phyloP scores from a whole-genome alignment of 257 asterid genomes.

The Solanum habrochaites region DNA sequence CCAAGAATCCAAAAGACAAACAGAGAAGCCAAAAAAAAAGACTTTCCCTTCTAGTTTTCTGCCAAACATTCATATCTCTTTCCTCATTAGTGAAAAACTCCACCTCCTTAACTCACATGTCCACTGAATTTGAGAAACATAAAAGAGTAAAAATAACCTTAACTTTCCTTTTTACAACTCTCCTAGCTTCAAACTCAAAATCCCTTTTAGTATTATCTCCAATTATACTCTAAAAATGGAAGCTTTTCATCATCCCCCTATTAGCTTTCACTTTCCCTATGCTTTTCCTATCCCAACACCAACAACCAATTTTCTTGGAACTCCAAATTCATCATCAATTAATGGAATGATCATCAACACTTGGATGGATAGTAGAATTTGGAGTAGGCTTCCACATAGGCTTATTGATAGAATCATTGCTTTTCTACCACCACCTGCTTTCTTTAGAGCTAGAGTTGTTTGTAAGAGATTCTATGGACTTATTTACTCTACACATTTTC shows the following conservation, averaged over 20 bases:
- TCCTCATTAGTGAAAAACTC: not conserved
- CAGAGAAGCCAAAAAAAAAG: conserved; percentile 2
- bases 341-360: not conserved
- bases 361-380: conserved; percentile 73
- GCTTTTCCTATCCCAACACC: conserved; percentile 17
- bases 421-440: conserved; percentile 77
- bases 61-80: not conserved
- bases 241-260: conserved; percentile 36
- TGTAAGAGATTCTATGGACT: conserved; percentile 82
- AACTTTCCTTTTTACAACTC: conserved; percentile 4
- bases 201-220: not conserved
- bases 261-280: conserved; percentile 34
- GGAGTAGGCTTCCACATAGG: conserved; percentile 75
- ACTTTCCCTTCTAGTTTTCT: not conserved
- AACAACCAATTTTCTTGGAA: conserved; percentile 1
- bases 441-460: conserved; percentile 68
- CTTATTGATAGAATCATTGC: conserved; percentile 64
- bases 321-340: not conserved
- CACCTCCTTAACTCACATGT: not conserved
- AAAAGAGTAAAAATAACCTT: conserved; percentile 6
- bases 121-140: conserved; percentile 31
- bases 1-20: conserved; percentile 4
- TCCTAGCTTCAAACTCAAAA: not conserved
- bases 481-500: conserved; percentile 51
- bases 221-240: conserved; percentile 33